Evolutionary conservation across 768 basidiomycete species (phyloP), one percentile per base, ranked within the genome.

Genomic region (Cantharellus anzutake): DNA sequence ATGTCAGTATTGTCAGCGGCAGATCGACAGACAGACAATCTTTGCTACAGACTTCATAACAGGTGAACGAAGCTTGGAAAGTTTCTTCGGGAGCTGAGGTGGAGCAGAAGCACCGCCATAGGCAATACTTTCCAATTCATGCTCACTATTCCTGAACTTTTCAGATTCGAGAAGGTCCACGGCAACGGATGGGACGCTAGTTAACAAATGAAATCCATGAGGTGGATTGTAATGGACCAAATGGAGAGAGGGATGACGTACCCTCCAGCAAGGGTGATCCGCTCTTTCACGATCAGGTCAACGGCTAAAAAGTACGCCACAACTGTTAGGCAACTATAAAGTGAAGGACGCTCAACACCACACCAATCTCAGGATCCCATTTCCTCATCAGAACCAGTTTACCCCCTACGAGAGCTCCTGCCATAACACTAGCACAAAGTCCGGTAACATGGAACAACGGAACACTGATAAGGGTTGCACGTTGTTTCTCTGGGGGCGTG

Each of bases 361-460:
- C 62, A 78, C 80, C 80, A 71, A 76, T 72, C 68, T 78, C 73
- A 16, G 73, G 69, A 59, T 75, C 71, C 81, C 81, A 82, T 62
- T 77, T 79, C 42, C 73, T 71, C 67, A 77, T 73, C 60, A 81
- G 64, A 4, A 81, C 73, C 58, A 81, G 74, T 66, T 80, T 81
- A 72, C 74, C 72, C 41, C 80, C 80, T 42, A 70, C n/a, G 62
- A 56, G n/a, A 40, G 59, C 40, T 16, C 50, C 41, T 55, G 61
- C 37, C 55, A 70, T 74, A 60, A 68, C 75, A 73, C 62, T 74
- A 65, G 75, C 78, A 3, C 77, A 79, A 7, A 69, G 73, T 2
- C 79, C 81, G 4, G 80, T 80, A 41, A 81, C 81, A 68, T 84
- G 82, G 68, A 85, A 83, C 5, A 85, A 68, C 2, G 83, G 83